Base-by-base conservation (phyloP, 1,139 yeast species). In the Torulaspora globosa region DNA sequence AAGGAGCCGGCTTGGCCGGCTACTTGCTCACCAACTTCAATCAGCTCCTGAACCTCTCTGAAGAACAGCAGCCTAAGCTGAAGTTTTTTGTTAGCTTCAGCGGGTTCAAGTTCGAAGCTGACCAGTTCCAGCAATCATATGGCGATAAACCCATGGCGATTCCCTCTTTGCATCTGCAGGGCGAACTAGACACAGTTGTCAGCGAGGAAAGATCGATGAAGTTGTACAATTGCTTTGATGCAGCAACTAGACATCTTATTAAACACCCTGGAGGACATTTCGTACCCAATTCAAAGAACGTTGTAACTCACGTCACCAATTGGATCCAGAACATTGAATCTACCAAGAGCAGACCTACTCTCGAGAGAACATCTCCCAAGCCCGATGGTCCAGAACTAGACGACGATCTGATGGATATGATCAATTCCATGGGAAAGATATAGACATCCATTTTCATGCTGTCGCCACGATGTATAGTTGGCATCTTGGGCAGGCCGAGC, bases 241-340 rank as follows among this genome's bases (percentile, higher is more conserved):
- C 68, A n/a, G 68, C 65, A 3, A 71, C 75, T 11, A 65, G 77
- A 35, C 71, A 73, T 5, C 48, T 82, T 37, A 65, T 86, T 54
- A 77, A 73, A 50, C 96, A 87, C 60, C 89, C 95, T 1, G 95
- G 95, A 27, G 92, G 94, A 0, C 96, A 87, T 63, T 86, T 82
- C 62, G 89, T 86, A n/a, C 95, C 96, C 6, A 83, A 83, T 56
- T 74, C 84, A 1, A 82, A 80, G 58, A 66, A 73, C 10, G 70
- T 77, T 59, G 78, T 84, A 0, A 74, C 74, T 23, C 78, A 80
- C 49, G 81, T 84, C 3, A 63, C 76, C 9, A 71, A 72, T 44
- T 82, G 88, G 86, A 70, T 83, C 16, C 54, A 54, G n/a, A 41
- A 27, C 38, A 11, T 31, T 24, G 10, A 30, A 11, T 40, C 31